Base-by-base conservation (phyloP, 2,329 filamentous ascomycete species). In the Colletotrichum chrysophilum region DNA sequence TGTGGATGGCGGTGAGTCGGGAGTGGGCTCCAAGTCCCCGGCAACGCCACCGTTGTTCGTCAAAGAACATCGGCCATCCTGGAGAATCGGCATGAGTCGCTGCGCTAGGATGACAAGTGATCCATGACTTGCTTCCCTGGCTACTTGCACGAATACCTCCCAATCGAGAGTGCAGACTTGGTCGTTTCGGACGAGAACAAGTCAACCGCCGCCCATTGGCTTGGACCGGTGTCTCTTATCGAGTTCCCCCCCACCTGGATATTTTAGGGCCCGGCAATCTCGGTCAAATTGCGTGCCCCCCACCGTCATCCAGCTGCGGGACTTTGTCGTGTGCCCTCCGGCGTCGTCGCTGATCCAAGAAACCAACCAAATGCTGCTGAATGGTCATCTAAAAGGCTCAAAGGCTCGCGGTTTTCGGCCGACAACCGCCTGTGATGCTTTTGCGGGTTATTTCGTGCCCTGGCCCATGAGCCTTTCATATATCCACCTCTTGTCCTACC, bases 211-310 rank as follows among this genome's bases (percentile, higher is more conserved):
- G 64, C 34, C 28, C 60, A 64, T 76, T 74, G 74, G 74, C 14
- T 65, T 65, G 74, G 43, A 12, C 38, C 24, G 38, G 38, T 52
- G 74, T 66, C 70, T 69, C 70, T 74, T 74, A 69, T 76, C 71
- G 60, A 70, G 71, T 66, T 48, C 30, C 66, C 64, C 38, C 74
- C 71, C 70, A 76, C 65, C 67, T 69, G 58, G 21, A 34, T 66
- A 76, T 70, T 74, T 76, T 76, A 74, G 71, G 66, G 69, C 74
- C 71, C 66, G 71, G 71, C 74, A 76, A 76, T 76, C 74, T 76
- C 74, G 74, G 74, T 71, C 71, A 76, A 76, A 75, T 76, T 70
- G 66, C 66, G 62, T 64, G 48, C 66, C 74, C 74, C 71, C 70
- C 70, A 73, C 66, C 34, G 26, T 55, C 56, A 21, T 66, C 62